These are phyloP conservation scores for Mycena epipterygia DNA, from an alignment of 768 basidiomycete species.

Conservation along the genomic window DNA sequence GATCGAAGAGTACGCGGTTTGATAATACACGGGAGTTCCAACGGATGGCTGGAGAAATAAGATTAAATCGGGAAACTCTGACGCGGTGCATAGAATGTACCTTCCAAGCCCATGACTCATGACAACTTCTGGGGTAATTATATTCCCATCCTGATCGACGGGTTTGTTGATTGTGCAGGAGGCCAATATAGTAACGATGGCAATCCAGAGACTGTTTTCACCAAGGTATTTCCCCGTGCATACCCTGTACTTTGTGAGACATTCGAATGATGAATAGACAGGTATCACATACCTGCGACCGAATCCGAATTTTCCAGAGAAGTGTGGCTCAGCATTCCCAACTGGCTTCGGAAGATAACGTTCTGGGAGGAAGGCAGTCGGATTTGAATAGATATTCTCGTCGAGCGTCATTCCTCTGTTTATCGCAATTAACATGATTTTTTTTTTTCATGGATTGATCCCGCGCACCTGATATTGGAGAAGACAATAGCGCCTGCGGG, in stretches of 20 bases:
- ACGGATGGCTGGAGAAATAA: too few relatives aligned
- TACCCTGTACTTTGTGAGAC: not conserved
- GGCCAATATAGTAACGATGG: constrained; percentile 1
- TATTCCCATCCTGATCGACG: not conserved
- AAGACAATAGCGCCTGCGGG: too few relatives aligned
- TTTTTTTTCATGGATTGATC: too few relatives aligned
- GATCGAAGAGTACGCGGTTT: too few relatives aligned
- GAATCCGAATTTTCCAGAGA: constrained; percentile 44
- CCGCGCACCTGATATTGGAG: too few relatives aligned
- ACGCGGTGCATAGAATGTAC: too few relatives aligned
- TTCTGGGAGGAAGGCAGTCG: constrained; percentile 43
- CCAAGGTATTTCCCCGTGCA: constrained; percentile 4
- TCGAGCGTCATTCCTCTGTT: constrained; percentile 45
- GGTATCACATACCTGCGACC: constrained; percentile 38
- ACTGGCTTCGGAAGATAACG: constrained; percentile 42
- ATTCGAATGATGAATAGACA: not conserved
- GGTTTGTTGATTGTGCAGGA: constrained; percentile 1
- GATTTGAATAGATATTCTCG: constrained; percentile 41
- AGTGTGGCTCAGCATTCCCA: constrained; percentile 44
- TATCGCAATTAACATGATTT: too few relatives aligned
- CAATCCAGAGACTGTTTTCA: constrained; percentile 13
- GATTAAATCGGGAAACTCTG: too few relatives aligned
- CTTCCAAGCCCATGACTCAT: constrained; percentile 4
- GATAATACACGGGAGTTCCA: too few relatives aligned
- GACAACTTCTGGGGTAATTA: not conserved